phyloP scores from a whole-genome alignment of 441 rosid genomes.

The Flueggea neowawraea region DNA sequence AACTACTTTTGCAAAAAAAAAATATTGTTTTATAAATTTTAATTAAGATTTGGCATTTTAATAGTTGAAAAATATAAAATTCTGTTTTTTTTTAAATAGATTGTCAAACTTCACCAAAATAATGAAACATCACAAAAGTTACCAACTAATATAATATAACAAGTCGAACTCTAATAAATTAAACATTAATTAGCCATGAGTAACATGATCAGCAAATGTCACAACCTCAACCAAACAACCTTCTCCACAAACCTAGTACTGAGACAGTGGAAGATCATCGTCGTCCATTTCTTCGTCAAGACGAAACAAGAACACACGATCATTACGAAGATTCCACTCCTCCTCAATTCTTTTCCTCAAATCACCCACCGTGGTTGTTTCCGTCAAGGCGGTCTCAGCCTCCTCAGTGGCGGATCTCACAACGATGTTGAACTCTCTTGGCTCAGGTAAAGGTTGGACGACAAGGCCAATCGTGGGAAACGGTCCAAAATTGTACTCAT shows the following conservation, averaged over 20 bases:
- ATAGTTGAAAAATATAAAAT: too few relatives aligned
- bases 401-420: not conserved
- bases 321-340: not conserved
- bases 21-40: too few relatives aligned
- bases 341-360: not conserved
- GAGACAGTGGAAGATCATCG: not conserved
- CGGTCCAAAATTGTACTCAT: not conserved
- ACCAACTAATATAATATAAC: too few relatives aligned
- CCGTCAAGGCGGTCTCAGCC: not conserved
- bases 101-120: too few relatives aligned
- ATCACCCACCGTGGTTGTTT: not conserved
- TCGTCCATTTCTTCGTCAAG: not conserved
- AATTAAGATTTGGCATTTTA: too few relatives aligned
- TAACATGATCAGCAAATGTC: too few relatives aligned
- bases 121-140: too few relatives aligned
- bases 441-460: not conserved
- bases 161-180: too few relatives aligned
- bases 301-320: not conserved
- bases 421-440: not conserved
- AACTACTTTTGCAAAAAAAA: too few relatives aligned
- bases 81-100: too few relatives aligned
- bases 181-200: too few relatives aligned
- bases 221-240: not conserved
- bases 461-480: not conserved
- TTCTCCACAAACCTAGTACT: not conserved